Evolutionary conservation across 106 monocot genomes (phyloP).

Genomic region (Dendrobium officinale): DNA sequence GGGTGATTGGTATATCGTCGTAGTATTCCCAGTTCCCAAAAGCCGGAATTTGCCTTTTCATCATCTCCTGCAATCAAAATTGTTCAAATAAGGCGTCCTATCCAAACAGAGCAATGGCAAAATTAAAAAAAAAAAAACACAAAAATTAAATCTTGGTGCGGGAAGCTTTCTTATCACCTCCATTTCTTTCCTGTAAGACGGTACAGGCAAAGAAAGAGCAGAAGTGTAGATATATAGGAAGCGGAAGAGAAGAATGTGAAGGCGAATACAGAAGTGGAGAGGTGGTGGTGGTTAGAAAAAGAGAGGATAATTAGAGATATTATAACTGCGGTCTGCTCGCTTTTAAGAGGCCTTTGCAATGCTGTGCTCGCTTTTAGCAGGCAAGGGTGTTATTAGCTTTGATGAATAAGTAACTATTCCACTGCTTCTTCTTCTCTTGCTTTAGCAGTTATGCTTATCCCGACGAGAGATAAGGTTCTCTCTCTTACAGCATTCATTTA

Average conservation of each 20-base stretch:
- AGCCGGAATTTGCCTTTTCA: constrained; percentile 22
- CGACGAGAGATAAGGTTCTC: not conserved
- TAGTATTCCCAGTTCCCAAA: constrained; percentile 25
- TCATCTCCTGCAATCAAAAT: constrained; percentile 1
- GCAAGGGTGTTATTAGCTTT: not conserved
- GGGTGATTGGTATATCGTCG: constrained; percentile 17
- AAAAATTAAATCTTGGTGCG: too few relatives aligned
- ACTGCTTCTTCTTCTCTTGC: not conserved
- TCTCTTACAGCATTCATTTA: too few relatives aligned
- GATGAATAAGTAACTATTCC: not conserved
- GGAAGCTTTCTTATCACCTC: not conserved
- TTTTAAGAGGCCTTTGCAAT: not conserved
- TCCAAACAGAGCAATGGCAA: too few relatives aligned
- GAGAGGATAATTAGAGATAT: not conserved
- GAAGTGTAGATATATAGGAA: not conserved
- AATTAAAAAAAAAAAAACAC: too few relatives aligned
- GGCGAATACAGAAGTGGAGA: not conserved
- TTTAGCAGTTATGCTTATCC: not conserved
- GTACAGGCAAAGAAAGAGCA: not conserved
- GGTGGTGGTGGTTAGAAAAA: not conserved
- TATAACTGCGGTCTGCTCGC: not conserved
- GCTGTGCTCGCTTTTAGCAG: not conserved
- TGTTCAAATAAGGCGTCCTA: too few relatives aligned
- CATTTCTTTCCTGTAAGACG: not conserved
- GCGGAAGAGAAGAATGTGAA: not conserved